Evolutionary conservation across 306 rosid genomes (phyloP).

Genomic region (Lithocarpus polystachyus): DNA sequence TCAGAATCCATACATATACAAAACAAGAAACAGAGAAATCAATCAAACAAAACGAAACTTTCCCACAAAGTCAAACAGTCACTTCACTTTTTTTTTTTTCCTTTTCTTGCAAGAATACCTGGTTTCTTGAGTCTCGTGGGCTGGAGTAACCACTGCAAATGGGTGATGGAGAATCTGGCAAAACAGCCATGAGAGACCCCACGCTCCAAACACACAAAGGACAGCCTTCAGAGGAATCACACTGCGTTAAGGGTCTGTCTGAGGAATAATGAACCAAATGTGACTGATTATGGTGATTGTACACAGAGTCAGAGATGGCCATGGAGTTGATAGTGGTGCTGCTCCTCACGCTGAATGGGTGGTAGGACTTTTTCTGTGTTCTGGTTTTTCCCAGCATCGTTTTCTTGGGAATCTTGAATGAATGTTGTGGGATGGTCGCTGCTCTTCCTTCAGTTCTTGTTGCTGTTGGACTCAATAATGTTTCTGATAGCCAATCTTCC

Average conservation of each 20-base stretch:
- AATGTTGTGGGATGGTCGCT: background rate
- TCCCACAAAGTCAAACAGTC: background rate
- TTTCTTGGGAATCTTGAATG: background rate
- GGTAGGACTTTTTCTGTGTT: background rate
- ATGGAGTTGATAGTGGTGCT: background rate
- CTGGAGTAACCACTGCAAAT: constrained; percentile 26
- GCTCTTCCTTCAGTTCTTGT: background rate
- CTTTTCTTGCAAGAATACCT: constrained; percentile 32
- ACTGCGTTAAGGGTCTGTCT: constrained; percentile 18
- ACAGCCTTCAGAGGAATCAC: background rate
- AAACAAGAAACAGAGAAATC: background rate
- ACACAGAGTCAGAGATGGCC: background rate
- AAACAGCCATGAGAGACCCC: constrained; percentile 36
- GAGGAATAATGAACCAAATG: constrained; percentile 11
- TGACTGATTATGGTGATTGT: background rate
- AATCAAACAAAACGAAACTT: background rate
- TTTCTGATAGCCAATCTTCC: background rate
- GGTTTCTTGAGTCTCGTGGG: constrained; percentile 33
- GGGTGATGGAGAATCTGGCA: constrained; percentile 45
- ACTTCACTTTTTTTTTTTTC: no score
- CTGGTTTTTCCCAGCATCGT: background rate
- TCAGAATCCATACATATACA: background rate
- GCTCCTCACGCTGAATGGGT: background rate
- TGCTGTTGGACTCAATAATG: background rate
- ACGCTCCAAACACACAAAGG: constrained; percentile 28